Base-by-base conservation (phyloP, 2,329 filamentous ascomycete genomes). In the Calonectria multiphialidica region DNA sequence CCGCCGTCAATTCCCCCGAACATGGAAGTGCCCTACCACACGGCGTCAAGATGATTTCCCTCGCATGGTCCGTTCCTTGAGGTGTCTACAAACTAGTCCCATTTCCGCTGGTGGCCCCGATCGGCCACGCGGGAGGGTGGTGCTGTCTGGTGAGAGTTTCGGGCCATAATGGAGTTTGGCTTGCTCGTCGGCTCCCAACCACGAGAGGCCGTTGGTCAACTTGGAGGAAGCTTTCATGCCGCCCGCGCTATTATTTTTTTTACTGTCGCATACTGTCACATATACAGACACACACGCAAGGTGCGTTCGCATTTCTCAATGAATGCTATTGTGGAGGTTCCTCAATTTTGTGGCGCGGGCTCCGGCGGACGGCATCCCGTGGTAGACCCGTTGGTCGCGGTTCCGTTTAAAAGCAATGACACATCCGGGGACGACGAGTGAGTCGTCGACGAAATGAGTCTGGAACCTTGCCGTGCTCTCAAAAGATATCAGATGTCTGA, bases 41-140 rank as follows among this genome's bases (percentile, higher is more conserved):
- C 21, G 53, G 33, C 33, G 53, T 59, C 53, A 23, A 40, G 21
- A 59, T 45, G 64, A 73, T 65, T 47, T 59, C 40, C 71, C 66
- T 72, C 55, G 66, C 63, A 73, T 63, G 68, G 64, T 33, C 50
- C 66, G 50, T 47, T 62, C 42, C 40, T 37, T 21, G 40, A 35
- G 40, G 63, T 57, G 63, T 45, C 47, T 61, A 16, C 23, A 28
- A 62, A 40, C 61, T 55, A 66, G 68, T 71, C 63, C 45, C 45
- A 28, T 70, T 68, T 66, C 53, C 35, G 47, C 47, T 67, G 68
- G 47, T 37, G 50, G 55, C 63, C 53, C 63, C 57, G 63, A 67
- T 66, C 63, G 35, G 68, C 63, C 63, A 66, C 68, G 63, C 68
- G 68, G 61, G 68, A 66, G 53, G 67, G 64, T 71, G 64, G 64